phyloP scores from a whole-genome alignment of 2,329 filamentous ascomycete species.

The Ceratocystis alfenasii region DNA sequence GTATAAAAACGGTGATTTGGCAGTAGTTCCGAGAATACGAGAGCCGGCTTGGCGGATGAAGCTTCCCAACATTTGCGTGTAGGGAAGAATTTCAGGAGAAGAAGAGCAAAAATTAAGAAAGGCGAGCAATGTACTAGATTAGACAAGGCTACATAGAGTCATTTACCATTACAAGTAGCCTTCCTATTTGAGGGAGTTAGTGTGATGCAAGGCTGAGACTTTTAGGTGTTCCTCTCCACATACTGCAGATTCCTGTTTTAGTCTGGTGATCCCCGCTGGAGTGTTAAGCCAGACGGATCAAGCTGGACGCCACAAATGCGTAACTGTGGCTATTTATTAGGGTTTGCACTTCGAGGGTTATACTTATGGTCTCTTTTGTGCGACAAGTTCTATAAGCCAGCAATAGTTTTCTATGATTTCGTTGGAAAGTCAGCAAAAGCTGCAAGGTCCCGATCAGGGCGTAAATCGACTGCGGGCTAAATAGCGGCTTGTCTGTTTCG shows the following conservation, averaged over 20 bases:
- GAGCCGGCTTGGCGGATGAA: slow-evolving; percentile 19
- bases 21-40: slow-evolving; percentile 15
- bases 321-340: background rate
- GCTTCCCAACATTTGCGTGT: slow-evolving; percentile 19
- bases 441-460: background rate
- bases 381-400: background rate
- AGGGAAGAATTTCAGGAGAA: background rate
- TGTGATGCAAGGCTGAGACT: slow-evolving; percentile 17
- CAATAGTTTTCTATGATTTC: background rate
- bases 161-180: background rate
- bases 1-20: background rate
- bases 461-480: background rate
- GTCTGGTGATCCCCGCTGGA: background rate
- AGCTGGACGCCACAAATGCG: background rate
- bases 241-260: slow-evolving; percentile 21
- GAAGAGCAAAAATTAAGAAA: background rate
- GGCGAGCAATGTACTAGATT: background rate
- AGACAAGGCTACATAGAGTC: no score
- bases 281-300: background rate
- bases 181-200: background rate
- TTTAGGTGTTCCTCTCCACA: slow-evolving; percentile 7
- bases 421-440: background rate
- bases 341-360: background rate
- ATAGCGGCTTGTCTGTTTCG: background rate
- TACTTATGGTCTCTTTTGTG: background rate